These are phyloP conservation scores for Trametes cingulata DNA, from an alignment of 768 basidiomycete genomes.

Conservation along the genomic window DNA sequence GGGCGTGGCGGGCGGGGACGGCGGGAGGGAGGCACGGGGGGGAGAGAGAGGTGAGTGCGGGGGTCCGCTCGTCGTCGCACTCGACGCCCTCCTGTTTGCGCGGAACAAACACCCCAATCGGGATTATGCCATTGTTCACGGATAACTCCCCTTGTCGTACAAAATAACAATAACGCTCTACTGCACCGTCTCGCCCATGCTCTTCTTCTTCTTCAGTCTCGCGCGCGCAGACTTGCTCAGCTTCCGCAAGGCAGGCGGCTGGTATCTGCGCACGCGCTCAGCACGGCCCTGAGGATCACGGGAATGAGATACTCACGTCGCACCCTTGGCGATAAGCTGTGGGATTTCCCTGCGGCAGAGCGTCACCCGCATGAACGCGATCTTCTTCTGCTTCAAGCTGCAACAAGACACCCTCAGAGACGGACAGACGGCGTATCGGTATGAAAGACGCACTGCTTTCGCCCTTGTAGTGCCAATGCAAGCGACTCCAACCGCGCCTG, in stretches of 20 bases:
- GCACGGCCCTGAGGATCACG: background rate
- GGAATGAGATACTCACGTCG: slow-evolving; percentile 47
- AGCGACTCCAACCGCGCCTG: slow-evolving; percentile 32
- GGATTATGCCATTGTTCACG: background rate
- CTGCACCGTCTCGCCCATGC: slow-evolving; percentile 29
- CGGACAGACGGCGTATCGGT: background rate
- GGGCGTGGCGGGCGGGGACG: background rate
- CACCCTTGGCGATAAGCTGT: slow-evolving; percentile 33
- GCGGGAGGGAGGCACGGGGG: background rate
- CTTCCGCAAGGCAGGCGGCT: slow-evolving; percentile 52
- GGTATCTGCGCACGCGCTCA: slow-evolving; percentile 46
- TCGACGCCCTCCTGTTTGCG: slow-evolving; percentile 6
- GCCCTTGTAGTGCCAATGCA: slow-evolving; percentile 51
- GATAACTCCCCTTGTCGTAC: background rate
- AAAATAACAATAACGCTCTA: background rate
- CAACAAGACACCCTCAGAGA: background rate
- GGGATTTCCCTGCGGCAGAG: slow-evolving; percentile 50
- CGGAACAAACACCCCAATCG: background rate
- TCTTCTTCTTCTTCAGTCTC: slow-evolving; percentile 48
- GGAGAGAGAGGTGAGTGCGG: slow-evolving; percentile 1
- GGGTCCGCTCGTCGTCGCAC: background rate
- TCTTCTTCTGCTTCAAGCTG: slow-evolving; percentile 57
- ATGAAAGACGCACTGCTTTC: slow-evolving; percentile 51
- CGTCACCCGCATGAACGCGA: slow-evolving; percentile 72
- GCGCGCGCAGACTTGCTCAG: slow-evolving; percentile 59